Conservation (phyloP, 2,329 filamentous ascomycete genomes). For the Dichotomopilus funicola region DNA sequence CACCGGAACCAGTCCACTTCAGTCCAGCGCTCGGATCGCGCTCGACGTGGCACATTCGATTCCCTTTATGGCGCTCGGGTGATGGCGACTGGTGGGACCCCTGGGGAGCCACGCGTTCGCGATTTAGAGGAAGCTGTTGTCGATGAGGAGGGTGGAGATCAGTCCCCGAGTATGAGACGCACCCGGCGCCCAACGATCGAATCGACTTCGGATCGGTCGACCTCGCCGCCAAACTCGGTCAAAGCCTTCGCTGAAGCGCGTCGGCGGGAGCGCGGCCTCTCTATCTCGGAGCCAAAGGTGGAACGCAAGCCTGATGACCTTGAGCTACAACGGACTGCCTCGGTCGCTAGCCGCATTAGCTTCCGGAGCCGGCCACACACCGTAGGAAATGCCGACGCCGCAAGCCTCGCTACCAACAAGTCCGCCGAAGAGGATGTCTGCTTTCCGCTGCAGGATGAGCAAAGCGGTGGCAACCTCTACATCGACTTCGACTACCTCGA, state of each 20-base stretch:
- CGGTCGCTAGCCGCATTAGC: conserved; percentile 59
- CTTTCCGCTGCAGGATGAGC: conserved; percentile 70
- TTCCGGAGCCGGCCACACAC: conserved; percentile 52
- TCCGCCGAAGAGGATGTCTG: conserved; percentile 83
- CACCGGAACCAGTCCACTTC: conserved; percentile 65
- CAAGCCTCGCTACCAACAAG: conserved; percentile 57
- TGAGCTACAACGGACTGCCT: conserved; percentile 63
- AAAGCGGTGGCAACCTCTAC: conserved; percentile 63
- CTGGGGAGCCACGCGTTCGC: conserved; percentile 48
- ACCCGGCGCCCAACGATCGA: conserved; percentile 52
- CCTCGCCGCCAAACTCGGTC: conserved; percentile 91
- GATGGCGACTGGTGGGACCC: conserved; percentile 34
- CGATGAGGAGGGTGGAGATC: conserved; percentile 60
- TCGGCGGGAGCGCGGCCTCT: conserved; percentile 69
- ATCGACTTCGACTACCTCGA: conserved; percentile 93
- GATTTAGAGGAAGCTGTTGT: conserved; percentile 84
- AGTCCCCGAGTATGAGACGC: conserved; percentile 38
- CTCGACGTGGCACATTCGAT: conserved; percentile 67
- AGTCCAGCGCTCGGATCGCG: conserved; percentile 52
- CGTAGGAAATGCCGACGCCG: conserved; percentile 51
- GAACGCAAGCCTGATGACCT: conserved; percentile 39
- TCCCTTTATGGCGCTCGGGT: conserved; percentile 55
- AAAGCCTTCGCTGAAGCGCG: conserved; percentile 93
- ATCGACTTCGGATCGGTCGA: conserved; percentile 55
- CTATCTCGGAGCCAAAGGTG: conserved; percentile 40